phyloP scores from a whole-genome alignment of 441 rosid genomes.

The Pelargonium fulgidum region DNA sequence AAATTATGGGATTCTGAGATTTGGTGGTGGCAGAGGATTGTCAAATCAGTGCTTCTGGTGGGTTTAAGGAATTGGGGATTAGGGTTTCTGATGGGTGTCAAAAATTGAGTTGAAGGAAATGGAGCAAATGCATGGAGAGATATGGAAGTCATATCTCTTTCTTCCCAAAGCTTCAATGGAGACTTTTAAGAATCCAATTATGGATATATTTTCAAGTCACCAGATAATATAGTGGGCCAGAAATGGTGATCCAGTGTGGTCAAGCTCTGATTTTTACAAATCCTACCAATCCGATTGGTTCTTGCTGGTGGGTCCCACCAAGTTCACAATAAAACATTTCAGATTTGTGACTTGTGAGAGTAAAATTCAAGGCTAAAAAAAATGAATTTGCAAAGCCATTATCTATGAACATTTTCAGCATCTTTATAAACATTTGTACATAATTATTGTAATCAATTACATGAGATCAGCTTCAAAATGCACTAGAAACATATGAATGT shows the following conservation, averaged over 20 bases:
- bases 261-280: neutral
- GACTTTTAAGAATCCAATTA: too few relatives aligned
- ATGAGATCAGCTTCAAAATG: neutral
- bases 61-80: slow-evolving; percentile 11
- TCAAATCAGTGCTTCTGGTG: slow-evolving; percentile 22
- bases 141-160: slow-evolving; percentile 23
- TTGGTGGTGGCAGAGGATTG: slow-evolving; percentile 11
- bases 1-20: slow-evolving; percentile 14
- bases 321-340: neutral
- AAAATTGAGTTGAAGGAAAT: slow-evolving; percentile 20
- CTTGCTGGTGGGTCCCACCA: neutral
- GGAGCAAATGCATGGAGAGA: slow-evolving; percentile 32
- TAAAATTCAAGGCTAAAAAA: too few relatives aligned
- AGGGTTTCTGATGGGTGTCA: slow-evolving; percentile 15
- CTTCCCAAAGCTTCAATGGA: slow-evolving; percentile 8
- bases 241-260: slow-evolving; percentile 4
- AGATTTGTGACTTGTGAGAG: neutral
- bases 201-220: neutral
- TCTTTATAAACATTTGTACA: neutral
- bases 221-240: neutral
- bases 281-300: neutral
- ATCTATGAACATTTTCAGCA: too few relatives aligned
- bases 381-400: too few relatives aligned
- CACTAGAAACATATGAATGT: slow-evolving; percentile 1
- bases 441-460: neutral